Evolutionary conservation across 169 alveolate species (phyloP).

Genomic region (Plasmodium adleri): DNA sequence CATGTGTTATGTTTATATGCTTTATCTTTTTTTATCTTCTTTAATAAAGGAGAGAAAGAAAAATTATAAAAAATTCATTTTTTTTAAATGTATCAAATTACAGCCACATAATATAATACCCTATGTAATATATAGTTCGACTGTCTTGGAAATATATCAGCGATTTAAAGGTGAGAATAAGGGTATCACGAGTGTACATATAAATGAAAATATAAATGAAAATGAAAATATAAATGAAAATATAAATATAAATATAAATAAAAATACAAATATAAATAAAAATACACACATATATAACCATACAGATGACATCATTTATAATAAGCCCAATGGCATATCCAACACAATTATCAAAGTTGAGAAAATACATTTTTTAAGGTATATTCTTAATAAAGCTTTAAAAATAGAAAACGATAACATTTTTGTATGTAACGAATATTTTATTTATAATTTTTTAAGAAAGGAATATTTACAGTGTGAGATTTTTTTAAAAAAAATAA

Average conservation of each 20-base stretch:
- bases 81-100: slow-evolving; percentile 25
- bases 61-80: slow-evolving; percentile 17
- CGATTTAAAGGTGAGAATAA: background rate
- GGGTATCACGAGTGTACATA: too few species aligned
- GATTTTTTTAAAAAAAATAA: slow-evolving; percentile 5
- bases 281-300: background rate
- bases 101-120: slow-evolving; percentile 17
- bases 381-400: slow-evolving; percentile 21
- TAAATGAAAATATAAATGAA: too few species aligned
- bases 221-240: background rate
- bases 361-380: slow-evolving; percentile 17
- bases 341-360: too few species aligned
- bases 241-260: background rate
- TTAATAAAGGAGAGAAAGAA: background rate
- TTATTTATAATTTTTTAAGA: slow-evolving; percentile 43
- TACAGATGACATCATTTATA: too few species aligned
- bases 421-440: slow-evolving; percentile 52
- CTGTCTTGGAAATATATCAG: slow-evolving; percentile 8
- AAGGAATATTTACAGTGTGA: slow-evolving; percentile 33
- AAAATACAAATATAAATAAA: background rate
- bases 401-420: slow-evolving; percentile 27
- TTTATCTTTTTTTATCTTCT: background rate
- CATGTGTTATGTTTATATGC: slow-evolving; percentile 13
- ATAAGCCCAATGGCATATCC: too few species aligned
- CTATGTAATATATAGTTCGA: slow-evolving; percentile 30